phyloP scores from a whole-genome alignment of 2,329 filamentous ascomycete species.

The Aureobasidium pullulans region DNA sequence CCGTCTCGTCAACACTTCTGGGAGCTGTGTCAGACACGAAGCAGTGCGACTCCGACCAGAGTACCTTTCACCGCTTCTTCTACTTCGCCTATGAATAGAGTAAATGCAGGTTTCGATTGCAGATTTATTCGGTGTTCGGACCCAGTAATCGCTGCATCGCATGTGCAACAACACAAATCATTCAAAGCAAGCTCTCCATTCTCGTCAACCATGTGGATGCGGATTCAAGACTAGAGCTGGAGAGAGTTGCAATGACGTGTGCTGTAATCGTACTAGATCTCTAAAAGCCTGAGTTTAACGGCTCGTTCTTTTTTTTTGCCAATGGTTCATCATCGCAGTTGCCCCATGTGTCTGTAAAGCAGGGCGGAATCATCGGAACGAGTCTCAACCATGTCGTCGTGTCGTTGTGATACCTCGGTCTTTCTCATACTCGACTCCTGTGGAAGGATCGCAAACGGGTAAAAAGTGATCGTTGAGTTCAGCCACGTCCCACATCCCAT shows the following conservation, averaged over 20 bases:
- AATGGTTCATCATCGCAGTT: not conserved
- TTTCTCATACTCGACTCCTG: not conserved
- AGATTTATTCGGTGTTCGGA: not conserved
- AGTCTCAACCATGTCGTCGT: not conserved
- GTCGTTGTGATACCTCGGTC: not conserved
- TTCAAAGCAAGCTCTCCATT: not conserved
- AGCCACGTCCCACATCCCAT: conserved; percentile 1
- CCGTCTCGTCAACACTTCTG: not conserved
- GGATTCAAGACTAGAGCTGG: not conserved
- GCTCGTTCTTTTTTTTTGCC: not conserved
- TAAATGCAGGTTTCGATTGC: not conserved
- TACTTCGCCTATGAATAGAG: not conserved
- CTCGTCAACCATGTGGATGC: not conserved
- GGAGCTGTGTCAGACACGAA: not conserved
- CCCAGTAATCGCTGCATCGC: not conserved
- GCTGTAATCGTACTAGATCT: not conserved
- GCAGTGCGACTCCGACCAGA: not conserved
- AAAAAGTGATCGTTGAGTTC: not conserved
- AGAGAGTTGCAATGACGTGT: conserved; percentile 2
- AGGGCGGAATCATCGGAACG: not conserved
- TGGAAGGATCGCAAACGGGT: not conserved
- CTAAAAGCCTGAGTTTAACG: not conserved
- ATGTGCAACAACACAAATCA: conserved; percentile 6
- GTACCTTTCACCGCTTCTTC: conserved; percentile 11
- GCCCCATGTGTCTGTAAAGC: not conserved